Evolutionary conservation across 179 eudicot genomes (phyloP), one percentile per base, ranked within the genome.

Genomic region (Sideroxylon spinosum): DNA sequence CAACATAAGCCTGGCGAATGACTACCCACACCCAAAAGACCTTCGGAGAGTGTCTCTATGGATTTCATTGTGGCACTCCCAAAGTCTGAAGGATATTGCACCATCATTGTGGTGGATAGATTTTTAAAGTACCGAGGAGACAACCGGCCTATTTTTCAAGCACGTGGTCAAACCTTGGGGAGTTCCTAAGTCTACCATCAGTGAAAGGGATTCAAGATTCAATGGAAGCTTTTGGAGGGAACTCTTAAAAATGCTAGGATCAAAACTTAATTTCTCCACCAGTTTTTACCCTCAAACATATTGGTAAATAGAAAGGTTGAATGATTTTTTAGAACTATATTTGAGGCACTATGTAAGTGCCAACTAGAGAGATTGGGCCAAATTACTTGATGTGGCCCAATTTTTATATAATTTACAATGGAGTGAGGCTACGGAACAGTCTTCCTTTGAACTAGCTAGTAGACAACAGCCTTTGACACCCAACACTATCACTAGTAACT

Each of bases 31-130:
- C 55, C 73, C 0, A 11, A 53, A n/a, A 4, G 52, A 4, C 78
- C 74, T 6, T 79, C 44, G 81, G 81, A 72, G 22, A 49, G 70
- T 46, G 16, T 67, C 13, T 67, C 71, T 26, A 25, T 29, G 37
- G 37, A 29, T 3, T 29, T 29, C 37, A 29, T 29, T 29, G 37
- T 29, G 3, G 37, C 37, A 7, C 9, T 49, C 52, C 7, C 52
- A 7, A 49, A 49, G 52, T 49, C 52, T 10, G 52, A 49, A 49
- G 52, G 52, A 10, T 68, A 5, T 57, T 6, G 63, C 11, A 4
- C 37, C 5, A 44, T 82, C 19, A 50, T 79, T 10, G 23, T 73
- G 7, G 68, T 79, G 0, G 67, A 79, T 10, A 10, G 55, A 49
- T 44, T 69, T 10, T 69, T 26, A 2, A 69, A 69, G 22, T 69